A percentile compares a stretch with the other conserved stretches of the same genome.
phyloP scores from a whole-genome alignment of 306 rosid species.

The Dryas drummondii region DNA sequence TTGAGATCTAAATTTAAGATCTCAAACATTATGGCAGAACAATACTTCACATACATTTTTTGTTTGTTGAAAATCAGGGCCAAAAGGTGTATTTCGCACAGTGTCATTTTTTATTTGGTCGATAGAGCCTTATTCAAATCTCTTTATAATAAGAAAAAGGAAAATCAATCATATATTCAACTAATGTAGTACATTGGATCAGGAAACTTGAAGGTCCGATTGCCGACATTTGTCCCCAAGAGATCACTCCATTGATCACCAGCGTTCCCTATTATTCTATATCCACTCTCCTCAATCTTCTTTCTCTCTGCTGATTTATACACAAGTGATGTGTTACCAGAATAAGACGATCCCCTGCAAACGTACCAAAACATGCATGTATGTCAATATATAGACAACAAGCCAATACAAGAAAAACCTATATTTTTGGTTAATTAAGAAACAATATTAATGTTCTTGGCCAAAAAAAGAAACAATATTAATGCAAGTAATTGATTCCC shows the following conservation, averaged over 20 bases:
- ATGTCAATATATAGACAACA: not conserved
- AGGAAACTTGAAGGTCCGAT: slow-evolving; percentile 64
- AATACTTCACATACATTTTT: too few species aligned
- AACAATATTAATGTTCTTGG: too few species aligned
- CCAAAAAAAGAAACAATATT: too few species aligned
- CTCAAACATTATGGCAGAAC: too few species aligned
- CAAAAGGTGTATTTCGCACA: too few species aligned
- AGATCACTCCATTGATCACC: slow-evolving; percentile 81
- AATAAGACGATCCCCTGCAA: slow-evolving; percentile 29
- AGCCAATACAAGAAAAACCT: too few species aligned
- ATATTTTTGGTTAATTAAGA: too few species aligned
- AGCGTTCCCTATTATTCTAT: slow-evolving; percentile 50
- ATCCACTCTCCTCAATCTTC: slow-evolving; percentile 43
- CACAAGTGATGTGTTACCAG: slow-evolving; percentile 29
- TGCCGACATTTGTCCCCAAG: slow-evolving; percentile 40
- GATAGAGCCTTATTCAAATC: not conserved
- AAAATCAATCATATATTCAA: slow-evolving; percentile 11
- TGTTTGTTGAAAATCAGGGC: too few species aligned
- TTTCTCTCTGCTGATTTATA: slow-evolving; percentile 53
- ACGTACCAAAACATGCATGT: not conserved
- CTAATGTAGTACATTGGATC: slow-evolving; percentile 62
- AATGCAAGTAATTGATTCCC: too few species aligned
- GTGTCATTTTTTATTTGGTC: not conserved
- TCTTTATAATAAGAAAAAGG: too few species aligned
- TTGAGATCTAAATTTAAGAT: too few species aligned